Evolutionary conservation across 129 eudicot species (phyloP), one percentile per base, ranked within the genome.

Genomic region (Chrysanthemum makinoi): DNA sequence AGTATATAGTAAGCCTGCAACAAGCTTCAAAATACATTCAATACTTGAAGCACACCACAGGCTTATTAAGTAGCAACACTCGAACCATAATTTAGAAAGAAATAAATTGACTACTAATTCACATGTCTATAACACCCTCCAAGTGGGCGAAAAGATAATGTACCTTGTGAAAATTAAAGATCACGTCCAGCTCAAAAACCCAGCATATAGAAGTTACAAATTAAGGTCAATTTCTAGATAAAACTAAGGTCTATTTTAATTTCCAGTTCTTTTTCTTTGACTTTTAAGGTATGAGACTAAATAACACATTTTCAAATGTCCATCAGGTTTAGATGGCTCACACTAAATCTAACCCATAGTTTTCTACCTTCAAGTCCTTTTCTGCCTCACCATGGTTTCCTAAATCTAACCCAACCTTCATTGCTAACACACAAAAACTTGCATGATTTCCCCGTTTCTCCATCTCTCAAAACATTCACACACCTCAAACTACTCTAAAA

Each of bases 161-260:
- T 83, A 91, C 98, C 95, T 92, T 89, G 79, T 92, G 98, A 73
- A 89, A 92, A 75, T 92, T 92, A 50, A 89, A 89, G 80, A 92
- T 89, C 86, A 92, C 71, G 76, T 92, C 98, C 87, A 92, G 82
- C 80, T 92, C 98, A 78, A 96, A 92, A 53, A 92, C 98, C 98
- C 88, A 75, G 35, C 71, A 46, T 67, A 72, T 24, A 75, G 13
- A 81, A 44, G 53, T 62, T 30, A 13, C 48, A 77, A 14, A 33
- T 66, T 75, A 47, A 68, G 59, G 65, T 59, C 68, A 28, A 14
- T 19, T 13, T 66, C 51, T 5, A 65, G 10, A 2, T 44, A 75
- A 16, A 22, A 39, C 24, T 54, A 19, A 75, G 61, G 44, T 55
- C 15, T 12, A 64, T 7, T 10, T 53, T 33, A 52, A 28, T 14